A percentile compares a stretch with the other conserved stretches of the same genome.
phyloP scores from a whole-genome alignment of 352 stramenopile species.

The Globisporangium paddicum region DNA sequence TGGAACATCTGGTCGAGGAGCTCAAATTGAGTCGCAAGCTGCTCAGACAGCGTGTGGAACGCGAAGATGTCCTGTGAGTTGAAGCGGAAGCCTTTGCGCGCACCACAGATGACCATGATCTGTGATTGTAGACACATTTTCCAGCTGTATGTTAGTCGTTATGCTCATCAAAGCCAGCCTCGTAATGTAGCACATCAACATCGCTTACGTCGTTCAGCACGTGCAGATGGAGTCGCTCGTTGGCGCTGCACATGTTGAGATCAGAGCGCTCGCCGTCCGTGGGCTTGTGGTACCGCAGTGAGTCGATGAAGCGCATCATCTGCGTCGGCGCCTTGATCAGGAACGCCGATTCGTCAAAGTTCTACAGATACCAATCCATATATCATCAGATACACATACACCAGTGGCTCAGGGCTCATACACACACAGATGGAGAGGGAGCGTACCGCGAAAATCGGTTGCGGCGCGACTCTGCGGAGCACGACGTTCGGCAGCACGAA shows the following conservation, averaged over 20 bases:
- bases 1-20: slow-evolving; percentile 49
- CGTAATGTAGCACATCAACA: background rate
- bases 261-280: slow-evolving; percentile 60
- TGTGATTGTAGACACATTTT: slow-evolving; percentile 15
- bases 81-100: slow-evolving; percentile 76
- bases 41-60: slow-evolving; percentile 43
- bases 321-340: slow-evolving; percentile 67
- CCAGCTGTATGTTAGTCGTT: background rate
- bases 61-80: slow-evolving; percentile 63
- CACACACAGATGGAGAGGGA: background rate
- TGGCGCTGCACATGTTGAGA: slow-evolving; percentile 70
- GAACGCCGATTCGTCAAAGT: slow-evolving; percentile 68
- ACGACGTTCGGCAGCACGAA: slow-evolving; percentile 47
- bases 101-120: slow-evolving; percentile 71
- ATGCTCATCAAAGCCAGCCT: background rate
- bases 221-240: slow-evolving; percentile 72
- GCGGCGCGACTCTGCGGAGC: slow-evolving; percentile 63
- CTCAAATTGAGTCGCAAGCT: slow-evolving; percentile 48
- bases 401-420: background rate
- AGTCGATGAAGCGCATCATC: slow-evolving; percentile 81
- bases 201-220: slow-evolving; percentile 61
- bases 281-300: slow-evolving; percentile 80
- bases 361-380: slow-evolving; percentile 24
- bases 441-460: slow-evolving; percentile 73
- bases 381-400: background rate